Evolutionary conservation across 2,329 filamentous ascomycete genomes (phyloP).

Genomic region (Coniochaeta sp.): DNA sequence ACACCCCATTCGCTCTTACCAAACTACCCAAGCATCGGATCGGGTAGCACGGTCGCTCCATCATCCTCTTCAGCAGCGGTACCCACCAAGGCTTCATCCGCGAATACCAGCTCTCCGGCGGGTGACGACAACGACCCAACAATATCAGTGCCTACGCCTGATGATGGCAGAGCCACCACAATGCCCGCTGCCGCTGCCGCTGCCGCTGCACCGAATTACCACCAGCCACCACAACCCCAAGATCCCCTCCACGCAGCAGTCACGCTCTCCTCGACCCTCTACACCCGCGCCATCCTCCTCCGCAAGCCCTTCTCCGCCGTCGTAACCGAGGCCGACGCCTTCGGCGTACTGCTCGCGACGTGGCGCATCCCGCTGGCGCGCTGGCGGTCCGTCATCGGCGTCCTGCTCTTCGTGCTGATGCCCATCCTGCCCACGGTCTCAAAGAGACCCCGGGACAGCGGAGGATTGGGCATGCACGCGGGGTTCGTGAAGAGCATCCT

Average conservation of each 20-base stretch:
- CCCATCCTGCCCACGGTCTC: slow-evolving; percentile 30
- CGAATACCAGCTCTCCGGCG: not conserved
- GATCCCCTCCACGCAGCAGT: slow-evolving; percentile 33
- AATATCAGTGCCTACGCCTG: not conserved
- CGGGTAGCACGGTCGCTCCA: not conserved
- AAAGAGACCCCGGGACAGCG: slow-evolving; percentile 8
- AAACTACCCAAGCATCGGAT: slow-evolving; percentile 6
- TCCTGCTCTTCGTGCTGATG: slow-evolving; percentile 32
- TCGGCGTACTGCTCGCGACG: slow-evolving; percentile 22
- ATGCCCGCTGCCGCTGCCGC: too few species aligned
- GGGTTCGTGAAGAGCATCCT: slow-evolving; percentile 34
- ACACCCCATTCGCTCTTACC: slow-evolving; percentile 12
- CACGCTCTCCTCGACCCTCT: slow-evolving; percentile 29
- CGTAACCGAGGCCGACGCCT: slow-evolving; percentile 28
- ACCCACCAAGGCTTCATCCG: slow-evolving; percentile 8
- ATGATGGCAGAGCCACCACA: not conserved
- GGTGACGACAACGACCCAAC: not conserved
- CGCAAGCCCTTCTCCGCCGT: slow-evolving; percentile 29
- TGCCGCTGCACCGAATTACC: too few species aligned
- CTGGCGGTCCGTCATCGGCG: slow-evolving; percentile 5
- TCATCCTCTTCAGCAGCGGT: slow-evolving; percentile 5
- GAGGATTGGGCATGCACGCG: slow-evolving; percentile 16
- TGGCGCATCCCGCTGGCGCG: slow-evolving; percentile 7
- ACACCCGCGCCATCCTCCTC: slow-evolving; percentile 30
- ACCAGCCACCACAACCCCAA: slow-evolving; percentile 10